A percentile compares a stretch with the other conserved stretches of the same genome.
phyloP scores from a whole-genome alignment of 805 yeast genomes.

The Saccharomyces jurei region DNA sequence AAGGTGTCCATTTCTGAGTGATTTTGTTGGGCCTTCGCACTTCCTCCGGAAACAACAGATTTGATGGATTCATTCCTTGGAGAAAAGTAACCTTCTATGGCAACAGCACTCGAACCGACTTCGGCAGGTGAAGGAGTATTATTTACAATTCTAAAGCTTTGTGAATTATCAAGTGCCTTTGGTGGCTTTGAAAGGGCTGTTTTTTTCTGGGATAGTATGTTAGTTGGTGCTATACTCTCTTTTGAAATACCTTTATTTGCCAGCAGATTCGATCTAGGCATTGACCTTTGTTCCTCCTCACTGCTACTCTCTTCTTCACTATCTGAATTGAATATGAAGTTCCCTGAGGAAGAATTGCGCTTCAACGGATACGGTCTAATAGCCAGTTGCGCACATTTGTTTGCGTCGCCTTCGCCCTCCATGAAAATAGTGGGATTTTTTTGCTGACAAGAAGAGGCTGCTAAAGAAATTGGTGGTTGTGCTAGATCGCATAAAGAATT shows the following conservation, averaged over 20 bases:
- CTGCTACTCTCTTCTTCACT: slow-evolving; percentile 19
- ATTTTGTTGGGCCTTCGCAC: slow-evolving; percentile 7
- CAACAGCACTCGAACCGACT: slow-evolving; percentile 35
- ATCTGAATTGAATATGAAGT: slow-evolving; percentile 27
- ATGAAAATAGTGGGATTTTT: slow-evolving; percentile 6
- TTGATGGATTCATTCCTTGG: slow-evolving; percentile 22
- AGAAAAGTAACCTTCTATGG: slow-evolving; percentile 36
- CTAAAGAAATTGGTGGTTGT: slow-evolving; percentile 6
- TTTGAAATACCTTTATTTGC: neutral
- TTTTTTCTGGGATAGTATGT: neutral
- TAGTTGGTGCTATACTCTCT: neutral
- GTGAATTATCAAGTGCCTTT: slow-evolving; percentile 1
- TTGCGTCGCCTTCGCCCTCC: neutral
- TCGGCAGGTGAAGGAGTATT: slow-evolving; percentile 18
- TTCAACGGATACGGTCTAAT: slow-evolving; percentile 6
- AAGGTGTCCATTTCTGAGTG: slow-evolving; percentile 5
- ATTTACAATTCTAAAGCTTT: slow-evolving; percentile 6
- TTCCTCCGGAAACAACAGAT: slow-evolving; percentile 17
- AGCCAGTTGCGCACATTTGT: neutral
- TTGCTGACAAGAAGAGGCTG: slow-evolving; percentile 5
- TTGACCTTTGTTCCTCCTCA: neutral
- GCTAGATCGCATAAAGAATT: slow-evolving; percentile 22
- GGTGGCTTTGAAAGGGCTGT: slow-evolving; percentile 5
- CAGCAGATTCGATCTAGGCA: neutral
- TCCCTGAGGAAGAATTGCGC: slow-evolving; percentile 17